Evolutionary conservation across 2,329 filamentous ascomycete genomes (phyloP), one percentile per base, ranked within the genome.

Genomic region (Fusarium udum): DNA sequence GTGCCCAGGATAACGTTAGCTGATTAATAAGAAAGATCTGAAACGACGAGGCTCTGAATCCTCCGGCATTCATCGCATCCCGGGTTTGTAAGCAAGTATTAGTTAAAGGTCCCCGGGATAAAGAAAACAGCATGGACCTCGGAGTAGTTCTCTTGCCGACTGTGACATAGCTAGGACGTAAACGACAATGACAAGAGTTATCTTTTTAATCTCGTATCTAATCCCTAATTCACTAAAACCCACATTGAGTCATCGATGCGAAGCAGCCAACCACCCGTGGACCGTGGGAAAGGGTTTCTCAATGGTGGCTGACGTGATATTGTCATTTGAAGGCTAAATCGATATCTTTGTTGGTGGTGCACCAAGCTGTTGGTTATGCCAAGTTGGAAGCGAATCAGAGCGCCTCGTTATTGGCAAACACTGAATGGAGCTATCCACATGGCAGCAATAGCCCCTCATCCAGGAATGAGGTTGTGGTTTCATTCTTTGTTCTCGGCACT

Each of bases 181-280:
- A 53, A 22, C 11, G 24, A 12, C 13, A 53, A 20, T 7, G 2
- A 4, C 0, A 26, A 3, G 9, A 26, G 16, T 52, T 16, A 16
- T 7, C 7, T 6, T 16, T 18, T n/a, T 6, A 14, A 14, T n/a
- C 3, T 37, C 2, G 49, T 6, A 12, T 6, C 6, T 12, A 15
- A 52, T 26, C 18, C 32, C 12, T 20, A 8, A 13, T 20, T 22
- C 18, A 11, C 13, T 28, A 3, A 20, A 28, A 4, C 1, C 24
- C 24, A 28, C 43, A 3, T 46, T 28, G 43, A 20, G 43, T 4
- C 1, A 20, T 46, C 6, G 18, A 46, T 46, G 43, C 43, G 24
- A 28, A 46, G 28, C 15, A 16, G 24, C 53, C 4, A 14, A 34
- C n/a, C 18, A 11, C 5, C 14, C 3, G 7, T 46, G n/a, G 39